Evolutionary conservation across 208 protist genomes (phyloP).

Genomic region (Trypanosoma vivax): DNA sequence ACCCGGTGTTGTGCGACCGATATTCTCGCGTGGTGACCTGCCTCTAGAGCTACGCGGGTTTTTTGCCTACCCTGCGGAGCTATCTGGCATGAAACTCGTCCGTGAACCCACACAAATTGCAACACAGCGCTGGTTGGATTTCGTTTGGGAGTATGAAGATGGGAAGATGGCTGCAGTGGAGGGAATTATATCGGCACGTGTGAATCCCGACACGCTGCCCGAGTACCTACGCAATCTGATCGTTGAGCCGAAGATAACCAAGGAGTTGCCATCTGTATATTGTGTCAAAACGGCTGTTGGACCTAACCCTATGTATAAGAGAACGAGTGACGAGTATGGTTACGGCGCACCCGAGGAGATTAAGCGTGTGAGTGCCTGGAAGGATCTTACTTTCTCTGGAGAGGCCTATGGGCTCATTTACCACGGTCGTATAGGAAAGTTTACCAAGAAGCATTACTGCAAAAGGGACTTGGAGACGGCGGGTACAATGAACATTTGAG

Average conservation of each 20-base stretch:
- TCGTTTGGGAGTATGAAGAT: conserved; percentile 79
- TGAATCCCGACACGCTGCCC: conserved; percentile 55
- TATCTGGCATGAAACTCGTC: conserved; percentile 50
- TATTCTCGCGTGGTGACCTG: conserved; percentile 69
- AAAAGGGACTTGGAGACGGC: conserved; percentile 32
- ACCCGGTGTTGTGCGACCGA: conserved; percentile 64
- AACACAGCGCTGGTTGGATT: conserved; percentile 65
- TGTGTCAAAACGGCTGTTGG: conserved; percentile 23
- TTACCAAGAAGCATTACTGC: conserved; percentile 41
- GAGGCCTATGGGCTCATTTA: conserved; percentile 74
- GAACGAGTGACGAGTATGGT: conserved; percentile 65
- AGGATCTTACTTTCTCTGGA: conserved; percentile 46
- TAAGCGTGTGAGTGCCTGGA: conserved; percentile 58
- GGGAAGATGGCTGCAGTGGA: conserved; percentile 52
- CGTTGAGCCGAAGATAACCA: conserved; percentile 30
- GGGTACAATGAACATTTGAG: conserved; percentile 74
- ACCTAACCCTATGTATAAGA: conserved; percentile 78
- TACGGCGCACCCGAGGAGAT: conserved; percentile 50
- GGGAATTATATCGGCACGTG: conserved; percentile 63
- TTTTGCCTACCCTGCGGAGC: conserved; percentile 76
- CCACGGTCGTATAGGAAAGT: conserved; percentile 55
- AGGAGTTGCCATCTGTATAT: conserved; percentile 17
- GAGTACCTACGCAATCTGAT: conserved; percentile 51
- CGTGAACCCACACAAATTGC: conserved; percentile 52
- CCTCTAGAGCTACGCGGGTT: conserved; percentile 70